Evolutionary conservation across 2,329 filamentous ascomycete genomes (phyloP).

Genomic region (Fusarium lateritium): DNA sequence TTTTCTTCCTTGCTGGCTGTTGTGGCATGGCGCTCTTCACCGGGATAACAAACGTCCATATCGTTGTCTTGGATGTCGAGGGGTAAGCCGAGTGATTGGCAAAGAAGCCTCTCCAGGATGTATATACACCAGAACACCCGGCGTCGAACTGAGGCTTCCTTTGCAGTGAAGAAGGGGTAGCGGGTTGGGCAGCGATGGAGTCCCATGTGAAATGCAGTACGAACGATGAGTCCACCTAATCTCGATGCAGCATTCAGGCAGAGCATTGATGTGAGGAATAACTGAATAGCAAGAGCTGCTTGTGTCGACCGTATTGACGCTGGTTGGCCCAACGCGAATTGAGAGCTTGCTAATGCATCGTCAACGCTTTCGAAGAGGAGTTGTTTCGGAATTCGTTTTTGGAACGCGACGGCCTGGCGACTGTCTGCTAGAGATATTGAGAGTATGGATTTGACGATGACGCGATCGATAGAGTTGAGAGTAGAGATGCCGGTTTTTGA

Average conservation of each 20-base stretch:
- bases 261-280: conserved; percentile 70
- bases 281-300: conserved; percentile 66
- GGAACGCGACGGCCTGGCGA: conserved; percentile 56
- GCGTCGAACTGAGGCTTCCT: conserved; percentile 64
- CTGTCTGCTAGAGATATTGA: conserved; percentile 69
- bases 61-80: conserved; percentile 70
- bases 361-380: conserved; percentile 65
- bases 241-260: conserved; percentile 70
- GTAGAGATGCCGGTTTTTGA: conserved; percentile 52
- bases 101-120: conserved; percentile 67
- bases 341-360: conserved; percentile 65
- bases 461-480: conserved; percentile 55
- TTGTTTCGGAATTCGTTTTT: conserved; percentile 55
- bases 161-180: conserved; percentile 63
- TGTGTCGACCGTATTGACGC: conserved; percentile 64
- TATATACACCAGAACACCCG: conserved; percentile 72
- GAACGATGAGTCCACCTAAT: conserved; percentile 67
- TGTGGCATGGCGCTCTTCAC: conserved; percentile 60
- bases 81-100: conserved; percentile 69
- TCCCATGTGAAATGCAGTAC: conserved; percentile 70
- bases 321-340: conserved; percentile 62
- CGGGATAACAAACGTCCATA: conserved; percentile 70
- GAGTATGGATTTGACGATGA: conserved; percentile 64
- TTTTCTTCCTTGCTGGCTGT: conserved; percentile 31
- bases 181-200: conserved; percentile 71